Percentiles rank a stretch among this genome's conserved stretches.
Conservation (phyloP, 441 rosid species). For the Brassica hybrid region DNA sequence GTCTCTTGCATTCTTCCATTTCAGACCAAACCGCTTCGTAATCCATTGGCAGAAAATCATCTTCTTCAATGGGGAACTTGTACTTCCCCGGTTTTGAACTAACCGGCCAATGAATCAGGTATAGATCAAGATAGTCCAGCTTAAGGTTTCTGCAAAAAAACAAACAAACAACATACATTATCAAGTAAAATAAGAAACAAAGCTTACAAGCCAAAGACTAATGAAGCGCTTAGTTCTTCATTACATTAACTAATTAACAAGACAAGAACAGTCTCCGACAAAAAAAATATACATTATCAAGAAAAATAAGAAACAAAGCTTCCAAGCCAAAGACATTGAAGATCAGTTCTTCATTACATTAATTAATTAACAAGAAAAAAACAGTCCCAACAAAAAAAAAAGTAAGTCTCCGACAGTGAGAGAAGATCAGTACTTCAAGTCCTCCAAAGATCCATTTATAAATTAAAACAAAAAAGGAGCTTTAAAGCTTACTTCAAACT, state of each 20-base stretch:
- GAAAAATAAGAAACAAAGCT: not conserved
- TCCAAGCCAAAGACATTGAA: not conserved
- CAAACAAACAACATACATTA: not conserved
- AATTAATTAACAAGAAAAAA: not conserved
- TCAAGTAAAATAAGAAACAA: not conserved
- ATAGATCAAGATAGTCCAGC: conserved; percentile 59
- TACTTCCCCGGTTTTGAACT: conserved; percentile 49
- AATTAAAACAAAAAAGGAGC: not conserved
- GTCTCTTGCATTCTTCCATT: conserved; percentile 66
- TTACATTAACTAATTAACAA: not conserved
- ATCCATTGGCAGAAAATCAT: conserved; percentile 51
- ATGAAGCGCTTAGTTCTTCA: not conserved
- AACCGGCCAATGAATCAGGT: conserved; percentile 64
- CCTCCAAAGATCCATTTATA: not conserved
- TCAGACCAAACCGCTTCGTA: conserved; percentile 60
- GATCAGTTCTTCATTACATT: not conserved
- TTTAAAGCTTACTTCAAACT: conserved; percentile 43
- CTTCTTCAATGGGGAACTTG: conserved; percentile 44
- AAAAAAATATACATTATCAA: not conserved
- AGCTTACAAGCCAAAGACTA: not conserved
- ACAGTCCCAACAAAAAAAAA: not conserved
- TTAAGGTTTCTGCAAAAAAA: conserved; percentile 49
- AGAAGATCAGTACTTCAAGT: not conserved
- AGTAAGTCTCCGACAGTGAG: not conserved
- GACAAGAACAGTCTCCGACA: not conserved